Percentiles rank a stretch among this genome's conserved stretches.
phyloP scores from a whole-genome alignment of 2,329 filamentous ascomycete genomes.

The Gnomoniopsis smithogilvyi region DNA sequence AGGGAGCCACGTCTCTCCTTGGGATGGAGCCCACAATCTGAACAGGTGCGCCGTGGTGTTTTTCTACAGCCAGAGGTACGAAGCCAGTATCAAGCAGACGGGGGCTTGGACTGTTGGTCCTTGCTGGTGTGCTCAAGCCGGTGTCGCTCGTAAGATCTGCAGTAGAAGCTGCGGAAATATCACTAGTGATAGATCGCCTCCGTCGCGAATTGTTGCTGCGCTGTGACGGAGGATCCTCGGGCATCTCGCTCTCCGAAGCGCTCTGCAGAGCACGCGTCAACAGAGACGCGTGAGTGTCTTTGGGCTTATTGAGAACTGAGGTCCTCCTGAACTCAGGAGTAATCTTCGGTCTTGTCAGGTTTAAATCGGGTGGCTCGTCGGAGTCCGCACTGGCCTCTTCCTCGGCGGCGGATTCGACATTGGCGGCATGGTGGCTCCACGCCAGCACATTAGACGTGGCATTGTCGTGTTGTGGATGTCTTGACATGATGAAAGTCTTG shows the following conservation, averaged over 20 bases:
- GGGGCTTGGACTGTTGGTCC: slow-evolving; percentile 84
- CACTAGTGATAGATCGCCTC: slow-evolving; percentile 72
- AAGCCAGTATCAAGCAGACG: slow-evolving; percentile 63
- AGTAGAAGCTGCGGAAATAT: slow-evolving; percentile 75
- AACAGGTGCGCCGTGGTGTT: slow-evolving; percentile 3
- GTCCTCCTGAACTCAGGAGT: slow-evolving; percentile 42
- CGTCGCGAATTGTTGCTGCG: slow-evolving; percentile 32
- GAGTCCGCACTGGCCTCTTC: slow-evolving; percentile 71
- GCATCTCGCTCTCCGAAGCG: slow-evolving; percentile 55
- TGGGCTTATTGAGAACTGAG: slow-evolving; percentile 37
- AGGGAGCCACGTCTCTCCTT: background rate
- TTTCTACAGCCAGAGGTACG: slow-evolving; percentile 29
- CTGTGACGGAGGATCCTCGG: slow-evolving; percentile 35
- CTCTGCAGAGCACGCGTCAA: slow-evolving; percentile 80
- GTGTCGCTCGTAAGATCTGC: slow-evolving; percentile 94
- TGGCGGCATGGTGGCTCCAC: slow-evolving; percentile 42
- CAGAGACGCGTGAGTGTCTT: slow-evolving; percentile 70
- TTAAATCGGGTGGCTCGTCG: slow-evolving; percentile 81
- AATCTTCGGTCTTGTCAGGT: slow-evolving; percentile 20
- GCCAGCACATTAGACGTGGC: slow-evolving; percentile 41
- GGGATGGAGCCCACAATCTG: slow-evolving; percentile 18
- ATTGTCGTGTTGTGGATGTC: slow-evolving; percentile 33
- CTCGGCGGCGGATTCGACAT: slow-evolving; percentile 40
- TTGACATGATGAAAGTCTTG: slow-evolving; percentile 20
- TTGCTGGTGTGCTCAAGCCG: slow-evolving; percentile 83